Conservation (phyloP, 2,329 filamentous ascomycete genomes). For the Emmonsiellopsis sp. region DNA sequence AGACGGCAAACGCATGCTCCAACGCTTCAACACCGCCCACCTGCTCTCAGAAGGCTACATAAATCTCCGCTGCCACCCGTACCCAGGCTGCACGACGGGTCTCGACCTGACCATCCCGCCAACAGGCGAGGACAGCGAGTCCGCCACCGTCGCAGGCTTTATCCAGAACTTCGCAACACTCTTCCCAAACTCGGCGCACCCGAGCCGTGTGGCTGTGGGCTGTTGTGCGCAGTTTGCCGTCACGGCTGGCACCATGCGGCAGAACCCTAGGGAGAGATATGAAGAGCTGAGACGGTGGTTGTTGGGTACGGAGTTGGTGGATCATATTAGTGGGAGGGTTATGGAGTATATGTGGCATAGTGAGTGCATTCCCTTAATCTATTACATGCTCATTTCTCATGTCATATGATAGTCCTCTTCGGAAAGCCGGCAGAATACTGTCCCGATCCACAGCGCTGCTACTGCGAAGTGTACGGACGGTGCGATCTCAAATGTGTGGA, state of each 20-base stretch:
- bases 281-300: conserved; percentile 51
- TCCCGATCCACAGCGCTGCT: conserved; percentile 13
- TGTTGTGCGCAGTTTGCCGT: conserved; percentile 62
- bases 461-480: conserved; percentile 18
- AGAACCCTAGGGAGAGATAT: conserved; percentile 45
- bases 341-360: conserved; percentile 60
- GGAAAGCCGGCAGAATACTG: conserved; percentile 17
- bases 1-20: conserved; percentile 2
- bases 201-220: conserved; percentile 44
- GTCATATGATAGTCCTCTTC: conserved; percentile 17
- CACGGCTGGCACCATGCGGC: conserved; percentile 42
- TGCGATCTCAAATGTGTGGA: conserved; percentile 13
- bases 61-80: conserved; percentile 53
- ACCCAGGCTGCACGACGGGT: conserved; percentile 43
- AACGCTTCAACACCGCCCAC: conserved; percentile 1
- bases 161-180: background rate
- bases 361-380: conserved; percentile 12
- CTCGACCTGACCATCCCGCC: conserved; percentile 1
- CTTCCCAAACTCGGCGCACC: conserved; percentile 23
- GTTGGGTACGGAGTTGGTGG: conserved; percentile 44
- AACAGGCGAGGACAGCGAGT: conserved; percentile 11
- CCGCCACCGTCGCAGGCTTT: conserved; percentile 19
- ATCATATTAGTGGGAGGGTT: conserved; percentile 49
- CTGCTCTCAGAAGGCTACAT: conserved; percentile 40
- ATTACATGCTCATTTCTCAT: conserved; percentile 10